Base-by-base conservation (phyloP, 768 basidiomycete species). In the Daedaleopsis sinensis region DNA sequence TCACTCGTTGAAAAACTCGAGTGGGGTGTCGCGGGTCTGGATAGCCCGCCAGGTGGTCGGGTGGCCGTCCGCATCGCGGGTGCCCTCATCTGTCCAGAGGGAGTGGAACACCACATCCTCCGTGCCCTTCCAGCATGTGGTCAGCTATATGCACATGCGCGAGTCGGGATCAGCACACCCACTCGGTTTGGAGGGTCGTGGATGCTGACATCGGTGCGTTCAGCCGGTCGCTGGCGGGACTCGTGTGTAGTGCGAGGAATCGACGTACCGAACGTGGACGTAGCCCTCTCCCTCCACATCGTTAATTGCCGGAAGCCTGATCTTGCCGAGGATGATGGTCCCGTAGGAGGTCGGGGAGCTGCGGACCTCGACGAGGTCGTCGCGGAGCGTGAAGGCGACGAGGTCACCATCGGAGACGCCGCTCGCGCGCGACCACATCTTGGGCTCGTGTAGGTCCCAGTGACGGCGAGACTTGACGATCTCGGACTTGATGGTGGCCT, bases 171-270 rank as follows among this genome's bases (percentile, higher is more conserved):
- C 13, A 15, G 16, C 11, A 21, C 13, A 52, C 80, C 59, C 72
- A 87, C 89, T 72, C 82, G 79, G 76, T 89, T 87, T 1, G 86
- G 89, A 54, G 90, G 87, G 67, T 90, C 89, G 68, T 91, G 89
- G 65, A 91, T 87, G 66, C 89, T 90, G 47, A 67, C 49, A 37
- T 43, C 56, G 47, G 21, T 57, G 52, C 38, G 57, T 43, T 11
- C 43, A 52, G 21, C 11, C 23, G 19, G 23, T 16, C 47, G 23
- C 50, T 56, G 2, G 57, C 37, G 48, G 43, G 57, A 35, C 23
- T 55, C 3, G 58, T 46, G 56, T 58, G 13, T 16, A 16, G 32
- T 7, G 42, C 32, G 23, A 5, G 37, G 7, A 9, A 19, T 5
- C 18, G 36, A 72, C 79, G 66, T 66, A 90, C 89, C 89, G 83